phyloP scores from a whole-genome alignment of 306 rosid species.

The Vigna radiata region DNA sequence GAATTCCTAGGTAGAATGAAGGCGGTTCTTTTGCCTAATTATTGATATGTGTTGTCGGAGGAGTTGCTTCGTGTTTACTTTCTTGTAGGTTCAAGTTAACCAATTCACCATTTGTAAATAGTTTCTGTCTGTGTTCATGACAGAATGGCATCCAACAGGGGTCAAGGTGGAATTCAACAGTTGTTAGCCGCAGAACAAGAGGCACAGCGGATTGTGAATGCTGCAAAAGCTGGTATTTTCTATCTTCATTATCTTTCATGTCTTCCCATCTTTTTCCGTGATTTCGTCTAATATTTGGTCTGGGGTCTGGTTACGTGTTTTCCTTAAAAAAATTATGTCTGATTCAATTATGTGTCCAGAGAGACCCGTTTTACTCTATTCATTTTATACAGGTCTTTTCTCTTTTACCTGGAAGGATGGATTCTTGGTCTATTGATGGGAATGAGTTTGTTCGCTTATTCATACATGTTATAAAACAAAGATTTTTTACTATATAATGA shows the following conservation, averaged over 20 bases:
- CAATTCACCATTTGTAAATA: slow-evolving; percentile 27
- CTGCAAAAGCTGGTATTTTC: slow-evolving; percentile 80
- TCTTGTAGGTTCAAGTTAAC: slow-evolving; percentile 2
- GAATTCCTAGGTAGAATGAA: neutral
- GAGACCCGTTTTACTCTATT: slow-evolving; percentile 10
- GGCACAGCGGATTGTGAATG: slow-evolving; percentile 93
- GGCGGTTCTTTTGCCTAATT: neutral
- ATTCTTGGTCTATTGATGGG: slow-evolving; percentile 14
- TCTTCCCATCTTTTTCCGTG: neutral
- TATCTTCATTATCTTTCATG: neutral
- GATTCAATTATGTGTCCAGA: neutral
- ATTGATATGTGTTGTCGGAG: neutral
- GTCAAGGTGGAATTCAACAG: slow-evolving; percentile 98
- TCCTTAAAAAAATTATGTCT: neutral
- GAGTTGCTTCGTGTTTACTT: slow-evolving; percentile 17
- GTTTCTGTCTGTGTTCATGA: slow-evolving; percentile 36
- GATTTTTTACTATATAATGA: too few species aligned
- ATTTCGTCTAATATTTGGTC: slow-evolving; percentile 3
- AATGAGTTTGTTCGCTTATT: neutral
- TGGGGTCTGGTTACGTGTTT: neutral
- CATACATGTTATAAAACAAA: neutral
- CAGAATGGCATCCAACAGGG: slow-evolving; percentile 83
- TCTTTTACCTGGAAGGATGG: slow-evolving; percentile 9
- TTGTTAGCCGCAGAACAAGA: slow-evolving; percentile 97
- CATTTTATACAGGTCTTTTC: slow-evolving; percentile 3